A percentile compares a stretch with the other conserved stretches of the same genome.
Evolutionary conservation across 352 stramenopile genomes (phyloP).

Genomic region (Phytophthora kernoviae): DNA sequence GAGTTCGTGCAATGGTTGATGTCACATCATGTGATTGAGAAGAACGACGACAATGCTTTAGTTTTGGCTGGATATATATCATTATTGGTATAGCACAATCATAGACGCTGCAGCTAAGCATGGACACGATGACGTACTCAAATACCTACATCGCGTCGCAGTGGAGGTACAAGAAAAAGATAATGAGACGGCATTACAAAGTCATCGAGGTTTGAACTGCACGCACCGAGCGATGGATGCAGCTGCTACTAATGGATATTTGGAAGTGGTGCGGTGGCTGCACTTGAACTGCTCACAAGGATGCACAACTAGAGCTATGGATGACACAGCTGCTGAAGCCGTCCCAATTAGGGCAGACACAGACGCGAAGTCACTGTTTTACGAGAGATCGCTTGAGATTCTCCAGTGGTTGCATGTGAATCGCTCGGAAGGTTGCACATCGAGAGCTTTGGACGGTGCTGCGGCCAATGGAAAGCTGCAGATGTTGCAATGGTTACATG

Average conservation of each 20-base stretch:
- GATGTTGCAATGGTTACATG: background rate
- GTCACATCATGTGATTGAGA: too few species aligned
- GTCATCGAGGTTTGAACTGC: background rate
- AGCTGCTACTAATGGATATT: background rate
- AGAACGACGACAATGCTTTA: too few species aligned
- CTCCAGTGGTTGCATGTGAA: background rate
- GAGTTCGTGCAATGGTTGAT: too few species aligned
- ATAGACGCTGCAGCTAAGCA: background rate
- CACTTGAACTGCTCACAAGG: background rate
- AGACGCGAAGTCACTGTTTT: too few species aligned
- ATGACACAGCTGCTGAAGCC: background rate
- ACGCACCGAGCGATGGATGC: background rate
- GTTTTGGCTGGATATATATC: background rate
- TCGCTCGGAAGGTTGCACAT: conserved; percentile 1
- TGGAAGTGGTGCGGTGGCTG: background rate
- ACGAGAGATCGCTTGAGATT: background rate
- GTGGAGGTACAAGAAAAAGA: background rate
- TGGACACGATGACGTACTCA: background rate
- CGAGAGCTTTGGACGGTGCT: background rate
- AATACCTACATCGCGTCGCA: background rate
- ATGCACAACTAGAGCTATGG: background rate
- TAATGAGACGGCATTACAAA: background rate
- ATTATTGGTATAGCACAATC: background rate
- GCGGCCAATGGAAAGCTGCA: background rate
- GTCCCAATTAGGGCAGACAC: too few species aligned